These are phyloP conservation scores for Claviceps capensis DNA, from an alignment of 2,329 filamentous ascomycete species.

Conservation along the genomic window DNA sequence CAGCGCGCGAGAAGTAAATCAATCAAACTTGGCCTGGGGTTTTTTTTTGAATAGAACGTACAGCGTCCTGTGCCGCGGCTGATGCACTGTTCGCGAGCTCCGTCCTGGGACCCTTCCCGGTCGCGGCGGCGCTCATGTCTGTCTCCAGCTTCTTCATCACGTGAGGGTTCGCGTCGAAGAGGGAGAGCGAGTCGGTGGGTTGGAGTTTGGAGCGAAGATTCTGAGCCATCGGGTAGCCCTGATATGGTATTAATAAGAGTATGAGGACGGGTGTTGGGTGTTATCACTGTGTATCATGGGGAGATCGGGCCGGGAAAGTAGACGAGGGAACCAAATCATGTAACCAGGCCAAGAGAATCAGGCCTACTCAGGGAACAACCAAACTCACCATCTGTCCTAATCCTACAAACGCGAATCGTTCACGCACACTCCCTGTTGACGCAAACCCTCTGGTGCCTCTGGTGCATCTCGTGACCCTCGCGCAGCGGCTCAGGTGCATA, in stretches of 20 bases:
- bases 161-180: conserved; percentile 43
- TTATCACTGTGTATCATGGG: no score
- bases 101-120: conserved; percentile 31
- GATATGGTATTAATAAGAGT: neutral
- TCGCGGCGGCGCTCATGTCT: conserved; percentile 30
- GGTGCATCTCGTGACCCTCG: no score
- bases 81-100: conserved; percentile 30
- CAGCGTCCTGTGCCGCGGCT: conserved; percentile 38
- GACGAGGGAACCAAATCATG: neutral
- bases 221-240: conserved; percentile 51
- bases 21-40: no score
- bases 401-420: conserved; percentile 46
- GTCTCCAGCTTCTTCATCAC: conserved; percentile 31
- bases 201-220: conserved; percentile 44
- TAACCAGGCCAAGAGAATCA: no score
- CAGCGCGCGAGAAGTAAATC: neutral
- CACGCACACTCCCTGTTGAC: conserved; percentile 30
- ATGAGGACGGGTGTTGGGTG: no score
- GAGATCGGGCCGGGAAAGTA: neutral
- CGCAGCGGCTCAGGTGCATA: no score
- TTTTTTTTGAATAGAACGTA: conserved; percentile 21
- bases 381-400: conserved; percentile 46
- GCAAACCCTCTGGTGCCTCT: conserved; percentile 33
- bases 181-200: conserved; percentile 33
- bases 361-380: no score